Base-by-base conservation (phyloP, 2,329 filamentous ascomycete species). In the Fusarium brachygibbosum region DNA sequence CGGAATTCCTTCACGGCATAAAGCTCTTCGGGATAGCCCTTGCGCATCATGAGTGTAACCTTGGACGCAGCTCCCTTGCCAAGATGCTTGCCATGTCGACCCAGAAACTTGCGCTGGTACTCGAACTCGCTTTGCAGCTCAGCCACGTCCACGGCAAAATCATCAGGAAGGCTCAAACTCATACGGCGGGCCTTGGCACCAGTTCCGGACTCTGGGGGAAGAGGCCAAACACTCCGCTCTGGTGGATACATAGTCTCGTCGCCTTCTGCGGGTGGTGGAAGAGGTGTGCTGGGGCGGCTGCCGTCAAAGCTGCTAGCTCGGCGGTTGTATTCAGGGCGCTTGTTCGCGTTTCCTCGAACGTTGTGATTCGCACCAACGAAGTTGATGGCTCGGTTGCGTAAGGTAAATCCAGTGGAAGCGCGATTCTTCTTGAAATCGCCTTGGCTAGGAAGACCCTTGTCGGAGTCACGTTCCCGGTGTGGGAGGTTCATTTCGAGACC, bases 1-100 rank as follows among this genome's bases (percentile, higher is more conserved):
- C 93, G 89, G 78, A 97, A 97, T 75, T 96, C 92, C 81, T 97
- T 97, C 72, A 97, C 93, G 0, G 94, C 94, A 70, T 91, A 94
- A 10, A 93, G 80, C 74, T 93, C 90, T 38, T 83, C 84, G 7
- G 85, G 81, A 61, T 82, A 86, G 32, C 89, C 90, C 77, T 91
- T 93, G 67, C 90, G 87, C 59, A 84, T 85, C 92, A 97, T 96
- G 63, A 95, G 85, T 34, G 89, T 92, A 25, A 97, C 93, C 71
- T 92, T 91, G 42, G 93, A 93, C 8, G 92, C 94, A 13, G 92
- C 91, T 41, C 94, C 94, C 79, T 92, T 93, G 64, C 93, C 94
- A 9, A 97, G 83, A 64, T 90, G 87, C 80, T 91, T 93, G 38
- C 91, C 90, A 73, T 92, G 87, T 41, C 89, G 88, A 11, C 91